Conservation (phyloP, 306 rosid genomes). For the Citrullus mucosospermus region DNA sequence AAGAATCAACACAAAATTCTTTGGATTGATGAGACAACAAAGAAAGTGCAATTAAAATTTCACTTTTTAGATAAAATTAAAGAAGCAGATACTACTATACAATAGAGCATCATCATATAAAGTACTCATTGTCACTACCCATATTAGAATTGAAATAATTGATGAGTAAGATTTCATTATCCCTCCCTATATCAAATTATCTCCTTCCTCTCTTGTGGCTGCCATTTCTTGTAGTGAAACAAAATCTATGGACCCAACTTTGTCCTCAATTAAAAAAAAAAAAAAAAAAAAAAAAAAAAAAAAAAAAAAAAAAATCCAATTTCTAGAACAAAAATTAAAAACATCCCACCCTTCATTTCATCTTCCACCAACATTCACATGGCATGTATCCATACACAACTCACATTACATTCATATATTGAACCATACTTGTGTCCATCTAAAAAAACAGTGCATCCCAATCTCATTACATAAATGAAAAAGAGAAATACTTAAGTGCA, state of each 20-base stretch:
- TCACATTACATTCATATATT: no score
- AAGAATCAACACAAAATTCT: neutral
- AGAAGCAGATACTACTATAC: neutral
- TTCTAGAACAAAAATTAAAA: neutral
- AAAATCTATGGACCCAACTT: constrained; percentile 9
- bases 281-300: neutral
- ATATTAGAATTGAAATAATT: neutral
- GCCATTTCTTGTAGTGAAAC: neutral
- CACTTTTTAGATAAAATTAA: neutral
- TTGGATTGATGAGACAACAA: neutral
- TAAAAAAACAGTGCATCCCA: no score
- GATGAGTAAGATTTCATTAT: neutral
- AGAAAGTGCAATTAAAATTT: neutral
- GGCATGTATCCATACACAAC: neutral
- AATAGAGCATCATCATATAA: neutral
- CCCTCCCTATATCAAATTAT: neutral
- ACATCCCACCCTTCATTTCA: constrained; percentile 1
- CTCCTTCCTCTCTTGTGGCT: neutral
- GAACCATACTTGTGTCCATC: no score
- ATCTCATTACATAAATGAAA: no score
- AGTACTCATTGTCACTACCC: neutral
- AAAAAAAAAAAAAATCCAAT: neutral
- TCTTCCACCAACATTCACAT: constrained; percentile 7
- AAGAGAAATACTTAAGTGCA: no score
- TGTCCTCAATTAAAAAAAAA: neutral